Percentiles rank a stretch among this genome's conserved stretches.
These are phyloP conservation scores for Ilyonectria sp. DNA, from an alignment of 2,329 filamentous ascomycete genomes.

Conservation along the genomic window DNA sequence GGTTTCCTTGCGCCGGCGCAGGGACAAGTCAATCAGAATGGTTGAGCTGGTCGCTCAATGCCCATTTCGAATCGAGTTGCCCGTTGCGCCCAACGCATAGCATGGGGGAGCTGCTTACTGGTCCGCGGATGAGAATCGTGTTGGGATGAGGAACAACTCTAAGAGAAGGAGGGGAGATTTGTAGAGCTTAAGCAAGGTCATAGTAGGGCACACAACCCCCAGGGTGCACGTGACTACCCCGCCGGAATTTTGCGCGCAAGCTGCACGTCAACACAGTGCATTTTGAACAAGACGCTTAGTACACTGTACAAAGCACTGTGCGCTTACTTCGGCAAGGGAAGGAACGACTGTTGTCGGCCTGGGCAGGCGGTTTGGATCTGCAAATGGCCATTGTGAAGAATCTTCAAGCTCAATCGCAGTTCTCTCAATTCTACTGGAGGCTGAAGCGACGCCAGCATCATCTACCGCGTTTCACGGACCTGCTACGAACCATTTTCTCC, in stretches of 20 bases:
- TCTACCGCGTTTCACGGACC: constrained; percentile 4
- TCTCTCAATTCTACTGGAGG: neutral
- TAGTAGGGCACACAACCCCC: constrained; percentile 57
- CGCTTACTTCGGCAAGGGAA: neutral
- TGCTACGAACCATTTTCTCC: constrained; percentile 22
- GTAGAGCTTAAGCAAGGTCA: constrained; percentile 49
- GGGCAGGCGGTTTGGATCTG: neutral
- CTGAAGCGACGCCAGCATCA: neutral
- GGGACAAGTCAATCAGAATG: constrained; percentile 24
- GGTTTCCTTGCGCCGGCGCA: constrained; percentile 7
- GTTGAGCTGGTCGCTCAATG: constrained; percentile 31
- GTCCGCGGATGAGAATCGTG: constrained; percentile 64
- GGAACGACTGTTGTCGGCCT: constrained; percentile 11
- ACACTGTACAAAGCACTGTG: constrained; percentile 4
- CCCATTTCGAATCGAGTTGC: constrained; percentile 26
- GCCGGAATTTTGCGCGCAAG: neutral
- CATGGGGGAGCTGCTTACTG: constrained; percentile 50
- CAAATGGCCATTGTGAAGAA: neutral
- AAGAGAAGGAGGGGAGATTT: constrained; percentile 49
- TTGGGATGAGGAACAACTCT: constrained; percentile 59
- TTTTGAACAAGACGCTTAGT: too few species aligned
- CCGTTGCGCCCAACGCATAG: constrained; percentile 20
- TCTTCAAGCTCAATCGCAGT: neutral
- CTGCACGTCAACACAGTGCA: constrained; percentile 1
- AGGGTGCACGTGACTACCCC: constrained; percentile 50